Base-by-base conservation (phyloP, 306 rosid genomes). In the Prunus davidiana region DNA sequence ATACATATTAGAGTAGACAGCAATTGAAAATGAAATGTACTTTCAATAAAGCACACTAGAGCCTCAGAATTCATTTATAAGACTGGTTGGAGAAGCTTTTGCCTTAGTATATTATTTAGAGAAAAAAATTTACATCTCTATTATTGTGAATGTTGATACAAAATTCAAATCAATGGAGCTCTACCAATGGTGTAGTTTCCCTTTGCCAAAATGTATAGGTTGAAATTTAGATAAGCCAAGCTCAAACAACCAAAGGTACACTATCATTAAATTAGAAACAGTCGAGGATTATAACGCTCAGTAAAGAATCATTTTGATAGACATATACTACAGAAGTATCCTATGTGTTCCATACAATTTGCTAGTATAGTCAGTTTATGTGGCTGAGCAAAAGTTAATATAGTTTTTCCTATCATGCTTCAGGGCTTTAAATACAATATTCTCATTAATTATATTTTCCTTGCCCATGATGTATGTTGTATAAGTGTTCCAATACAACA, bases 181-280 rank as follows among this genome's bases (percentile, higher is more conserved):
- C 22, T 22, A 0, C 22, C 22, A 22, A 22, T 22, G 22, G 22
- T 22, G 22, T 22, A 22, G 0, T 22, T 22, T 22, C 22, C 0
- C 0, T 22, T 22, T 22, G 22, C 22, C 22, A 22, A 22, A 22
- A 22, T 22, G 22, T 22, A 22, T n/a, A n/a, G n/a, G n/a, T n/a
- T n/a, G n/a, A n/a, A n/a, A n/a, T n/a, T n/a, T n/a, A n/a, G n/a
- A n/a, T n/a, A n/a, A n/a, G n/a, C n/a, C n/a, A n/a, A n/a, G n/a
- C n/a, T n/a, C n/a, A n/a, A n/a, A 0, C 0, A 0, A 0, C 0
- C 0, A 0, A 22, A 22, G 22, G 22, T 22, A 22, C 22, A 22
- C 22, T 22, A 0, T 22, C 22, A 22, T 22, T 22, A 22, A 22
- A 22, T 0, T 22, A 22, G 22, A 22, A 22, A 22, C 22, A 22